Conservation (phyloP, 495 filamentous ascomycete species). For the Sphaerosporella brunnea region DNA sequence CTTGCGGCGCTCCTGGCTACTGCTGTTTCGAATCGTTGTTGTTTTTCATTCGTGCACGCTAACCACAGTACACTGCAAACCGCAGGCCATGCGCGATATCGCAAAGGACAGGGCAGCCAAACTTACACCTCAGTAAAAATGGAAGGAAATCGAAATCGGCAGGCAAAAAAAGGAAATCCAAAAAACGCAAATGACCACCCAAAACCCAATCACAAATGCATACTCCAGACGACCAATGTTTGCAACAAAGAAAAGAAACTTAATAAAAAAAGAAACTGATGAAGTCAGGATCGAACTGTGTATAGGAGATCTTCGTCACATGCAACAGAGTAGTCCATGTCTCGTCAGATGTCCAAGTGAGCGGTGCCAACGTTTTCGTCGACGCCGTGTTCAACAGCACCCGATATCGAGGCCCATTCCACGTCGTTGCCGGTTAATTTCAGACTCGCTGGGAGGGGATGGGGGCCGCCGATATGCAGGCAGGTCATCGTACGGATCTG, state of each 20-base stretch:
- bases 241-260: conserved; percentile 20
- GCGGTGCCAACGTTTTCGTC: too few relatives aligned
- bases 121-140: conserved; percentile 1
- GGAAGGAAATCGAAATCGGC: not conserved
- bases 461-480: conserved; percentile 22
- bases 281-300: too few relatives aligned
- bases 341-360: too few relatives aligned
- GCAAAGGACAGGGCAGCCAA: conserved; percentile 30
- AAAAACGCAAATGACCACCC: not conserved
- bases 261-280: too few relatives aligned
- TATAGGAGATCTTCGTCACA: too few relatives aligned
- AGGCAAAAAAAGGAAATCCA: not conserved
- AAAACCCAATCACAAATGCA: conserved; percentile 6
- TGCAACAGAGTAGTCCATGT: too few relatives aligned
- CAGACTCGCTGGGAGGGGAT: conserved; percentile 24
- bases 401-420: conserved; percentile 20
- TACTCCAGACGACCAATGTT: conserved; percentile 17
- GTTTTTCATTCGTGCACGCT: too few relatives aligned
- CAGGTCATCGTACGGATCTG: conserved; percentile 7
- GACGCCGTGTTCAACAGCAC: too few relatives aligned
- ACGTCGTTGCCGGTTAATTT: conserved; percentile 17
- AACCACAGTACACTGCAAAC: not conserved
- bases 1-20: too few relatives aligned
- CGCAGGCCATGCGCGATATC: conserved; percentile 56
- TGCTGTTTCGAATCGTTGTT: too few relatives aligned